Base-by-base conservation (phyloP, 805 yeast species). In the Cyberlindnera subsufficiens region DNA sequence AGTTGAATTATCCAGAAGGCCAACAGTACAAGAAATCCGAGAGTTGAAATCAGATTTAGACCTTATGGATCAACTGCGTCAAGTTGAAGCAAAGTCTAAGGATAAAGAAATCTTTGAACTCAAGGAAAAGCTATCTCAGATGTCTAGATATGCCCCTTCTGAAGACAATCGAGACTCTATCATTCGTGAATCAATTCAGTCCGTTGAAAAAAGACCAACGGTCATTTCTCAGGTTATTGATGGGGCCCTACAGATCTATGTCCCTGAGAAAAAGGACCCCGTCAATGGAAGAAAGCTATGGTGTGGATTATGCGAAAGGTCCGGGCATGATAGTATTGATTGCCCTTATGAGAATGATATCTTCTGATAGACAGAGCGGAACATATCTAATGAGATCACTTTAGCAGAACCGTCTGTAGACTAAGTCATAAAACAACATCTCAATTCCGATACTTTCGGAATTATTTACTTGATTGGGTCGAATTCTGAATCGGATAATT, bases 221-320 rank as follows among this genome's bases (percentile, higher is more conserved):
- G 54, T 55, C 9, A 47, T 55, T 3, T 51, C 63, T 1, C 63
- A 60, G 34, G 51, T 59, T 22, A 50, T 62, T 32, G 63, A 58
- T 46, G 67, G 66, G 2, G 61, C 58, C 2, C 60, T 75, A 25
- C 77, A 75, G 27, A 68, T 80, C 1, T 78, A 75, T 44, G 60
- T 64, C 32, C 84, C 87, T 0, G 65, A 67, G 4, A 58, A 53
- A 17, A 56, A 63, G 13, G 93, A 87, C 58, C 84, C 90, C 1
- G 71, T 89, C 0, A 78, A 78, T 2, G 96, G 96, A 1, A 72
- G 90, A 35, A 67, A 67, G 22, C 72, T 77, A 48, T 91, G 96
- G 96, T 91, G 99, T 66, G 96, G 95, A 0, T 68, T 88, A 41
- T 91, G 99, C 65, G 98, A 91, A 60, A 69, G 87, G 42, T 80